Conservation (phyloP, 345 rosid species). For the Dipteronia sinensis region DNA sequence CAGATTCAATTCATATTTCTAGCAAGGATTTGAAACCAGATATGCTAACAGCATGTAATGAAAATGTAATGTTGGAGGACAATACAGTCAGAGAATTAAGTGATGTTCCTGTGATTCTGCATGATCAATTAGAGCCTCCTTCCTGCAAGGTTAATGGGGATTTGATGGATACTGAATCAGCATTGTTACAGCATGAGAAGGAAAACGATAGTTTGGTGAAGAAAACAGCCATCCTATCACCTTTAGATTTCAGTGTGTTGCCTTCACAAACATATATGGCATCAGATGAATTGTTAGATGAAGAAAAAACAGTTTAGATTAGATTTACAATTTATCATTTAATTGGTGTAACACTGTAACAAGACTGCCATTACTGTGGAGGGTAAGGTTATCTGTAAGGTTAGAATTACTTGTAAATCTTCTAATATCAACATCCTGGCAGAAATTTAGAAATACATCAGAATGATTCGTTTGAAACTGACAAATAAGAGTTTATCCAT, state of each 20-base stretch:
- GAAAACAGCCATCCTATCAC: constrained; percentile 19
- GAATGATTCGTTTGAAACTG: constrained; percentile 34
- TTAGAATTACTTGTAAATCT: constrained; percentile 36
- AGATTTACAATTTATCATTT: constrained; percentile 31
- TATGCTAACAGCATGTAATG: constrained; percentile 26
- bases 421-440: constrained; percentile 29
- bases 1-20: constrained; percentile 28
- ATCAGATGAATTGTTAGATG: constrained; percentile 28
- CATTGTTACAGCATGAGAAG: constrained; percentile 17
- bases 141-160: constrained; percentile 20
- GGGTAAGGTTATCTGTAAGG: constrained; percentile 31
- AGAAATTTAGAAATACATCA: constrained; percentile 21
- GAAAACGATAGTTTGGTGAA: constrained; percentile 17
- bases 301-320: constrained; percentile 26
- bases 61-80: constrained; percentile 21
- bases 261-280: constrained; percentile 24
- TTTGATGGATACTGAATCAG: constrained; percentile 19
- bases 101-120: constrained; percentile 30
- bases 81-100: constrained; percentile 13
- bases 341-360: constrained; percentile 37
- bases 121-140: constrained; percentile 21
- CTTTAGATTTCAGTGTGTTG: constrained; percentile 24
- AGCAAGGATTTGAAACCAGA: constrained; percentile 24
- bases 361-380: constrained; percentile 23
- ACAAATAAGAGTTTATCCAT: constrained; percentile 26